Evolutionary conservation across 441 rosid species (phyloP), one percentile per base, ranked within the genome.

Genomic region (Adansonia gregorii): DNA sequence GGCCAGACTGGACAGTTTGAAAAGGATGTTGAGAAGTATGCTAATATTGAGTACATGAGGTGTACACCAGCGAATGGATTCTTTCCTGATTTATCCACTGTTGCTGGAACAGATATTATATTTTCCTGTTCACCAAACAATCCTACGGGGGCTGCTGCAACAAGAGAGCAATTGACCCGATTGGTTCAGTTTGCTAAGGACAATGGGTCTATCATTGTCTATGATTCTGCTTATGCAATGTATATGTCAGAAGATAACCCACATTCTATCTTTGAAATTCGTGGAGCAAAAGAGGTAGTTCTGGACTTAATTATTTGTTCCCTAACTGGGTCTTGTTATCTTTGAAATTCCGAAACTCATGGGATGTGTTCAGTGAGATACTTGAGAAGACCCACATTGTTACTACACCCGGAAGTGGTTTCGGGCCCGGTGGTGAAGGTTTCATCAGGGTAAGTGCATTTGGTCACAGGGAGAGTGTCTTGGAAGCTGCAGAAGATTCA

Each of bases 361-460:
- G 97, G 99, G 97, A 95, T 72, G 98, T 95, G 74, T 94, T 95
- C 75, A 80, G 89, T 0, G 98, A 95, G 91, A 94, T 95, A 75
- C 90, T 95, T 0, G 95, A 91, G 86, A 94, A 91, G 88, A 95
- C 97, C 54, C 98, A 92, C 8, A 94, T 94, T 76, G 97, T 95
- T 17, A 95, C 97, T 3, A 95, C 99, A 4, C 99, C 98, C 9
- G 98, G 97, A 52, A 93, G 97, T 59, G 98, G 99, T 12, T 95
- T 95, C 59, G 99, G 99, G 81, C 98, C 99, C 19, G 94, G 90
- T 14, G 99, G 98, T 60, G 98, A 95, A 86, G 99, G 97, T 49
- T 95, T 95, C 31, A 75, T 94, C 59, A 85, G 98, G 80, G 99
- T 95, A 24, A 95, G 97, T 73, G 97, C 97, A 70, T 95, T 95